Conservation (phyloP, 352 stramenopile species). For the Globisporangium spinosum region DNA sequence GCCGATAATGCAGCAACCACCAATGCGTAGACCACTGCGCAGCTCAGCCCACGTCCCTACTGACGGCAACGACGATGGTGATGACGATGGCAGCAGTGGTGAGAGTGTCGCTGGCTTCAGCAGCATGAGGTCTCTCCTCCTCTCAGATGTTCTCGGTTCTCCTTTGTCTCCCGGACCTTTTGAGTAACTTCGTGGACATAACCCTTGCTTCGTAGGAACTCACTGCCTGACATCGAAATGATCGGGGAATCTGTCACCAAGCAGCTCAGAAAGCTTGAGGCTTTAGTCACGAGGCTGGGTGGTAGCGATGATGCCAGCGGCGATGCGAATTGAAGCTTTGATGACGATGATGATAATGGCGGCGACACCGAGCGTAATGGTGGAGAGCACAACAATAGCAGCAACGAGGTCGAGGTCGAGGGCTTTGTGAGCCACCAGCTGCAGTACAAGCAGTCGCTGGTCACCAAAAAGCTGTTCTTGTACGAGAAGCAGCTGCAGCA, state of each 20-base stretch:
- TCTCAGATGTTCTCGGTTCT: too few species aligned
- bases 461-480: conserved; percentile 53
- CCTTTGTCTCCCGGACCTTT: too few species aligned
- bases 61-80: neutral
- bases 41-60: neutral
- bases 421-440: conserved; percentile 48
- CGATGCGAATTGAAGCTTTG: neutral
- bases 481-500: conserved; percentile 45
- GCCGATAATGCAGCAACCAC: too few species aligned
- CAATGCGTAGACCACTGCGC: neutral
- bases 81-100: neutral
- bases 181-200: too few species aligned
- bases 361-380: conserved; percentile 13
- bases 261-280: conserved; percentile 22
- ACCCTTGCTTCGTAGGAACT: conserved; percentile 16
- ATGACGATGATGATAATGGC: neutral
- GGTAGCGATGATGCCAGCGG: conserved; percentile 17
- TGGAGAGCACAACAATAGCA: conserved; percentile 14
- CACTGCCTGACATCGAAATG: conserved; percentile 20
- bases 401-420: conserved; percentile 14
- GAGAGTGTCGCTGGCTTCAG: conserved; percentile 21
- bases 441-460: conserved; percentile 34
- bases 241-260: conserved; percentile 28
- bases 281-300: conserved; percentile 10
- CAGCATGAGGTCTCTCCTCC: conserved; percentile 26